phyloP scores from a whole-genome alignment of 192 early-diverging fungal genomes.

The Coemansia sp. region DNA sequence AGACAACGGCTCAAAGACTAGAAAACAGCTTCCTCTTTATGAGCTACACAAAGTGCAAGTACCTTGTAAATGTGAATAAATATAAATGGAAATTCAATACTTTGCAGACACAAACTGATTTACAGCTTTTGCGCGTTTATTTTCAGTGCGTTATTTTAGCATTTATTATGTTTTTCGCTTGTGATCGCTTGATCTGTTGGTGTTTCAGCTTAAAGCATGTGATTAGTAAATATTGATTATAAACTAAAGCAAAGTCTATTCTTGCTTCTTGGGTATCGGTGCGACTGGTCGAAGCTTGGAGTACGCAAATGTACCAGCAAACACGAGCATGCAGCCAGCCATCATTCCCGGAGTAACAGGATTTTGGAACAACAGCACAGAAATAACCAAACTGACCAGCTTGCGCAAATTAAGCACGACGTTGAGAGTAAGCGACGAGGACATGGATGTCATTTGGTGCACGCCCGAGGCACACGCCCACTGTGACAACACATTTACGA shows the following conservation, averaged over 20 bases:
- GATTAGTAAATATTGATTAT: too few relatives aligned
- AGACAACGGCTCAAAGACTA: too few relatives aligned
- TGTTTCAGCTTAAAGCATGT: too few relatives aligned
- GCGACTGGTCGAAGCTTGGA: constrained; percentile 22
- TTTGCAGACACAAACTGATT: too few relatives aligned
- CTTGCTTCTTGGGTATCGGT: not conserved
- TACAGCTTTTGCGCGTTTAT: too few relatives aligned
- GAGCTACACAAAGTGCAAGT: too few relatives aligned
- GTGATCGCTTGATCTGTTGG: too few relatives aligned
- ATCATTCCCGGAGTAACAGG: constrained; percentile 64
- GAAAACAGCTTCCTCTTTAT: too few relatives aligned
- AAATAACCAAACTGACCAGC: constrained; percentile 76
- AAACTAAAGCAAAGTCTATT: not conserved
- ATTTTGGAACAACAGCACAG: constrained; percentile 78
- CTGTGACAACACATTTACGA: constrained; percentile 77
- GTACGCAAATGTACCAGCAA: constrained; percentile 80
- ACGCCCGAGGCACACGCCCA: constrained; percentile 89
- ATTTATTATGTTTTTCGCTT: too few relatives aligned
- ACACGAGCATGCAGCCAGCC: constrained; percentile 72
- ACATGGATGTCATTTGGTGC: constrained; percentile 73
- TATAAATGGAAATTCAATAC: too few relatives aligned
- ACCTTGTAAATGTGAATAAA: too few relatives aligned
- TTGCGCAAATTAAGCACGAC: constrained; percentile 86
- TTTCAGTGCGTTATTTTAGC: too few relatives aligned
- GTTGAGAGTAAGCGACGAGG: constrained; percentile 79